phyloP scores from a whole-genome alignment of 163 green algal genomes.

The Coccomyxa subellipsoidea region DNA sequence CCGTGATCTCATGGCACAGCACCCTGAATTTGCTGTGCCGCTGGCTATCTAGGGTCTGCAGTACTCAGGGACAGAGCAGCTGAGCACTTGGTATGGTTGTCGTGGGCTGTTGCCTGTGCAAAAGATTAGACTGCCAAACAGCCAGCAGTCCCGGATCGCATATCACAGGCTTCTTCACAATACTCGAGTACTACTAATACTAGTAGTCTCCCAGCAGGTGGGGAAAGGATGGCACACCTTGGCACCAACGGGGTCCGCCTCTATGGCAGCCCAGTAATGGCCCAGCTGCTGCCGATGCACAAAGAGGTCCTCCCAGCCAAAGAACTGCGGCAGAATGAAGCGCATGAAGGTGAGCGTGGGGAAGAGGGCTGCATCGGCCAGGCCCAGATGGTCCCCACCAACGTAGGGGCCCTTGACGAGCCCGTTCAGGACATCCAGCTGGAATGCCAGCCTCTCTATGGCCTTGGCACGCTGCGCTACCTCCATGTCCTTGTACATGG shows the following conservation, averaged over 20 bases:
- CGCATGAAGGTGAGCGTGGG: neutral
- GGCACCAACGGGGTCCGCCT: neutral
- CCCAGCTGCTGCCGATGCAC: conserved; percentile 55
- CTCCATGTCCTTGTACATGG: conserved; percentile 64
- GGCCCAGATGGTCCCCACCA: conserved; percentile 28
- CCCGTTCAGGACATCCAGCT: conserved; percentile 64
- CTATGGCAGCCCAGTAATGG: conserved; percentile 52
- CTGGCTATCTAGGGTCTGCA: no score
- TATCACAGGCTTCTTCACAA: no score
- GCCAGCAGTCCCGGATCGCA: no score
- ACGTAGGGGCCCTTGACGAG: conserved; percentile 51
- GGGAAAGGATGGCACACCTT: neutral
- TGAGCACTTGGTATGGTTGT: no score
- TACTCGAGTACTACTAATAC: no score
- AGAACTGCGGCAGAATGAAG: conserved; percentile 54
- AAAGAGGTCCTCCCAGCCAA: conserved; percentile 69
- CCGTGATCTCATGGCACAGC: no score
- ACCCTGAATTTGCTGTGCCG: no score
- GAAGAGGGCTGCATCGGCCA: conserved; percentile 62
- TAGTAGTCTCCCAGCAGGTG: neutral
- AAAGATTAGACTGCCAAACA: no score
- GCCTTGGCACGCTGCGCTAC: conserved; percentile 34
- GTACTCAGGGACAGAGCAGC: no score
- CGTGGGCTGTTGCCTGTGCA: no score
- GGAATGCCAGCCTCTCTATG: conserved; percentile 44